A percentile compares a stretch with the other conserved stretches of the same genome.
Conservation (phyloP, 2,329 filamentous ascomycete species). For the Apiospora hydei region DNA sequence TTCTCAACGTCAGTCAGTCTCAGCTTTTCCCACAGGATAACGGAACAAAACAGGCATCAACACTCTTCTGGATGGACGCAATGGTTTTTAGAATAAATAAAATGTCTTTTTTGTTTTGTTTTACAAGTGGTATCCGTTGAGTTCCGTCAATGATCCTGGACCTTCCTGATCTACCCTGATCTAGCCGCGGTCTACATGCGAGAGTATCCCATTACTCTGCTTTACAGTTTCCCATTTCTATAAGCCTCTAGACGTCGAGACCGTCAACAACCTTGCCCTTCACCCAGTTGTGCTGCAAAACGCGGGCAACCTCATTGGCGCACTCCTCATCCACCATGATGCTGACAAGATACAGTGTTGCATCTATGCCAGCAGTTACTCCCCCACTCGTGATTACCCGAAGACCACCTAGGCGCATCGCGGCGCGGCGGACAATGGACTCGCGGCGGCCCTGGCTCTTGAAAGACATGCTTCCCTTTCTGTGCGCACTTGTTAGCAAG, state of each 20-base stretch:
- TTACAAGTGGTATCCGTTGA: slow-evolving; percentile 19
- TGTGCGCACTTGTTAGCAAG: slow-evolving; percentile 39
- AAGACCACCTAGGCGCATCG: slow-evolving; percentile 73
- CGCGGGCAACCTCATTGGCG: slow-evolving; percentile 76
- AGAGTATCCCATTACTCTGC: slow-evolving; percentile 30
- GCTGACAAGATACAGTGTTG: slow-evolving; percentile 83
- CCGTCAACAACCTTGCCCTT: slow-evolving; percentile 87
- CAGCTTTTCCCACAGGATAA: background rate
- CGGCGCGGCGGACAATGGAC: slow-evolving; percentile 79
- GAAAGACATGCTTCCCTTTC: slow-evolving; percentile 86
- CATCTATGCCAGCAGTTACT: slow-evolving; percentile 81
- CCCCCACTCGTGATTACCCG: slow-evolving; percentile 84
- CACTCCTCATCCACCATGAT: slow-evolving; percentile 80
- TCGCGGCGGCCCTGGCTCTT: slow-evolving; percentile 79
- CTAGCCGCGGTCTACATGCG: slow-evolving; percentile 28
- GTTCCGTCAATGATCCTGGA: slow-evolving; percentile 10
- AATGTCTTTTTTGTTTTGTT: slow-evolving; percentile 24
- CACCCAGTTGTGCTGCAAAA: slow-evolving; percentile 84
- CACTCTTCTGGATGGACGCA: background rate
- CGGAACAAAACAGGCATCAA: no score
- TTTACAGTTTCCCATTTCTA: slow-evolving; percentile 28
- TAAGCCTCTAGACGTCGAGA: slow-evolving; percentile 73
- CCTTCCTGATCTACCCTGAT: slow-evolving; percentile 28
- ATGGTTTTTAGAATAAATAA: background rate
- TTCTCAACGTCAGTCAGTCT: background rate